phyloP scores from a whole-genome alignment of 1,284 basidiomycete genomes.

The Malassezia equina region DNA sequence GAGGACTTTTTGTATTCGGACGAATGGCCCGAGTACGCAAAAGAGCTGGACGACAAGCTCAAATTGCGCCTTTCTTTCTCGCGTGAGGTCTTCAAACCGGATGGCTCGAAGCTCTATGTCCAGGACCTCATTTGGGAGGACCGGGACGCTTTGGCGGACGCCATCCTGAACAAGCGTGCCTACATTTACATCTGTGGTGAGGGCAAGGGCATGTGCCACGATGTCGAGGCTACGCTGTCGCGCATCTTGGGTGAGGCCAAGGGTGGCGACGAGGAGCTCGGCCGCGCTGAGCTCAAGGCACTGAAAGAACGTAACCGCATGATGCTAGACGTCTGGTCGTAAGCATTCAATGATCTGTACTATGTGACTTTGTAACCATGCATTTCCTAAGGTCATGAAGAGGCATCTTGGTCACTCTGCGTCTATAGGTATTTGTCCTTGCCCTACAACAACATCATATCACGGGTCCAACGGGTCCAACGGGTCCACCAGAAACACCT shows the following conservation, averaged over 20 bases:
- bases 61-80: constrained; percentile 78
- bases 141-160: constrained; percentile 61
- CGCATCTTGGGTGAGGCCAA: constrained; percentile 85
- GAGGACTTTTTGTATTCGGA: constrained; percentile 89
- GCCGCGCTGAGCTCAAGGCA: constrained; percentile 77
- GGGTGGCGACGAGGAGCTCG: constrained; percentile 68
- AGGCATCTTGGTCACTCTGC: neutral
- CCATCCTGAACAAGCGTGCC: constrained; percentile 82
- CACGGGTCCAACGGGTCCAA: neutral
- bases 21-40: constrained; percentile 80
- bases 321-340: constrained; percentile 32
- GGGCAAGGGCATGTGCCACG: constrained; percentile 88
- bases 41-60: constrained; percentile 84
- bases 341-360: neutral
- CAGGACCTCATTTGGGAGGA: constrained; percentile 58
- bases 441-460: neutral
- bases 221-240: constrained; percentile 76
- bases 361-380: neutral
- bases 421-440: too few species aligned
- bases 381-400: neutral
- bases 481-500: neutral
- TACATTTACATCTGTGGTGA: constrained; percentile 72
- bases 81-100: constrained; percentile 63
- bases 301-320: constrained; percentile 81
- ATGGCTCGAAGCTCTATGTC: constrained; percentile 92